Percentiles rank a stretch among this genome's conserved stretches.
Conservation (phyloP, 2,329 filamentous ascomycete genomes). For the Grosmannia penicillata region DNA sequence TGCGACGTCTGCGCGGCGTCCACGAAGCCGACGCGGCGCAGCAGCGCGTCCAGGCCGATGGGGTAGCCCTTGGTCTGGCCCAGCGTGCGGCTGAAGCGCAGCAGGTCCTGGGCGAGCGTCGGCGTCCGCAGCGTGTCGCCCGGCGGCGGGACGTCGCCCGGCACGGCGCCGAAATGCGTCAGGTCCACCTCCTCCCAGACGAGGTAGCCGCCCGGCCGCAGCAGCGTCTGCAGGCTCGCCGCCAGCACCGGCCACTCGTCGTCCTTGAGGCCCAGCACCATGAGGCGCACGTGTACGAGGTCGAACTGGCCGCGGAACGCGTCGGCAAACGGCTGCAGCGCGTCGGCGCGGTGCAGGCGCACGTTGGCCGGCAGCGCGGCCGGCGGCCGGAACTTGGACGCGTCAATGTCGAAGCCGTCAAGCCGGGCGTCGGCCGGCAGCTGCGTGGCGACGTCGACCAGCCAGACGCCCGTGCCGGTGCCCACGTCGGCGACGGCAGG, state of each 20-base stretch:
- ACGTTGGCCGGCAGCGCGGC: slow-evolving; percentile 3
- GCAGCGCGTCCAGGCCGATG: not conserved
- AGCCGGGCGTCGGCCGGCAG: slow-evolving; percentile 3
- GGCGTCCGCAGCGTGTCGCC: no score
- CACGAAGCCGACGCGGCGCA: not conserved
- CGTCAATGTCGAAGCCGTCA: slow-evolving; percentile 6
- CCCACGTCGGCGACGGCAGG: slow-evolving; percentile 5
- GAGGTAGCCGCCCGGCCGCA: slow-evolving; percentile 6
- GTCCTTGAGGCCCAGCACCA: slow-evolving; percentile 1
- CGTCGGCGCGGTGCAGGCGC: slow-evolving; percentile 1
- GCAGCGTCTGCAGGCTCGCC: not conserved
- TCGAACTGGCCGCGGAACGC: slow-evolving; percentile 4
- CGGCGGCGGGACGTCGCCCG: not conserved
- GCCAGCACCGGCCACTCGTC: slow-evolving; percentile 3
- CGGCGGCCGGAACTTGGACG: slow-evolving; percentile 6
- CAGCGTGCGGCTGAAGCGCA: not conserved
- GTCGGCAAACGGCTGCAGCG: not conserved
- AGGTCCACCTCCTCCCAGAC: slow-evolving; percentile 7
- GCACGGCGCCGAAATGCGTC: not conserved
- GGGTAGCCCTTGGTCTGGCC: not conserved
- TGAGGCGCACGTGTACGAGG: slow-evolving; percentile 7
- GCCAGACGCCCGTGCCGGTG: slow-evolving; percentile 8
- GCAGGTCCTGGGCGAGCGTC: not conserved
- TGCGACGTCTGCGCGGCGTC: not conserved
- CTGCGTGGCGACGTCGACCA: slow-evolving; percentile 4